Evolutionary conservation across 257 asterid species (phyloP), one percentile per base, ranked within the genome.

Genomic region (Solanum lycopersicoides): DNA sequence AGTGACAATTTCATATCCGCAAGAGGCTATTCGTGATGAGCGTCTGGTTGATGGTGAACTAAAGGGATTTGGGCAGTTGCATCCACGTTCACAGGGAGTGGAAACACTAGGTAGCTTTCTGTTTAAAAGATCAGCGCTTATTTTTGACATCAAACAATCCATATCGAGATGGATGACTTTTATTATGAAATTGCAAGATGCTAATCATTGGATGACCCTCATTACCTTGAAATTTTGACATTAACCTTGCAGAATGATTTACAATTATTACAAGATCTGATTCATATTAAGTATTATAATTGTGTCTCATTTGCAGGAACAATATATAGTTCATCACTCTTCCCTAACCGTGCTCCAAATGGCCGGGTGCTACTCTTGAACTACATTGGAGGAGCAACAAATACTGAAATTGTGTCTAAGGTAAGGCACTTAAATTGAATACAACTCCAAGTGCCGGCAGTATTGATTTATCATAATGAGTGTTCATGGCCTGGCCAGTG

Each of bases 21-120:
- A 91, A 92, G 95, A 93, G 87, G 98, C 98, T 82, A 93, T 97
- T 88, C 95, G 97, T 53, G 91, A 90, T 73, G 98, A 95, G 12
- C 89, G 97, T 66, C 83, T 95, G 90, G 89, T 95, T 83, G 96
- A 93, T 85, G 98, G 98, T 91, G 97, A 95, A 89, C 93, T 97
- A 12, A 95, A 93, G 93, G 99, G 99, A 89, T 97, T 97, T 90
- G 99, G 99, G 87, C 99, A 97, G 93, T 90, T 97, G 95, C 99
- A 97, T 91, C 99, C 99, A 25, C 98, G 99, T 84, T 92, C 97
- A 87, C 99, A 95, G 91, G 99, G 98, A 88, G 98, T 97, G 83
- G 99, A 95, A 93, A 97, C 99, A 88, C 91, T 97, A 90, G 99
- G 99, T 97, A 87, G n/a, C 80, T 84, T 84, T 44, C 32, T 80